Percentiles rank a stretch among this genome's conserved stretches.
Conservation (phyloP, 192 early-diverging fungal genomes). For the Radiomyces spectabilis region DNA sequence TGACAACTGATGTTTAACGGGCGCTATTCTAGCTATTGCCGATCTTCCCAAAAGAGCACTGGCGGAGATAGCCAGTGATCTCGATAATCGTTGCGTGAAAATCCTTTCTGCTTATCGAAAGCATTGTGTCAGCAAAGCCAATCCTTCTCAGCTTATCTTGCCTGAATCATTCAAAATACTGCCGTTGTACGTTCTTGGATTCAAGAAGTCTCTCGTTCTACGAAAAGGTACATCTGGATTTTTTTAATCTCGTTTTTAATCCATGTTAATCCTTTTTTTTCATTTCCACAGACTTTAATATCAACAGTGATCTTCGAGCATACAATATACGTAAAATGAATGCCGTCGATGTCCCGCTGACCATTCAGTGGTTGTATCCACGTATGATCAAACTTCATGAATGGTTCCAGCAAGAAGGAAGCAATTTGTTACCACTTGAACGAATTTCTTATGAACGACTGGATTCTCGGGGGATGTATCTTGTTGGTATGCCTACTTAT, state of each 20-base stretch:
- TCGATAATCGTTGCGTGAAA: conserved; percentile 84
- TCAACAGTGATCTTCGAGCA: conserved; percentile 76
- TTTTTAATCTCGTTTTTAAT: conserved; percentile 4
- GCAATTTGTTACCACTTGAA: conserved; percentile 9
- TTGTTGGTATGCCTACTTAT: conserved; percentile 70
- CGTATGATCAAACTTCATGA: conserved; percentile 64
- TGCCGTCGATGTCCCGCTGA: conserved; percentile 63
- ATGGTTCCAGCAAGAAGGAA: conserved; percentile 22
- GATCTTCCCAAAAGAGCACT: conserved; percentile 66
- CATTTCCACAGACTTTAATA: conserved; percentile 26
- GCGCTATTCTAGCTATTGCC: conserved; percentile 48
- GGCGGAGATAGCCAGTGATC: conserved; percentile 66
- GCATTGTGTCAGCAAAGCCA: conserved; percentile 79
- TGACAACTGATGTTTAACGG: no score
- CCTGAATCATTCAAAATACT: conserved; percentile 94
- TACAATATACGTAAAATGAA: conserved; percentile 74
- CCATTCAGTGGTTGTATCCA: conserved; percentile 81
- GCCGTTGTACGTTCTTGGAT: conserved; percentile 76
- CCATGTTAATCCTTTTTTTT: no score
- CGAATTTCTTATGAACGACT: conserved; percentile 64
- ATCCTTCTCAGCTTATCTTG: conserved; percentile 91
- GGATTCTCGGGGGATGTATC: conserved; percentile 65
- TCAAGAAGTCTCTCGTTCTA: conserved; percentile 79
- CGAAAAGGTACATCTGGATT: conserved; percentile 45
- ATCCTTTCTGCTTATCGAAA: conserved; percentile 87